A percentile compares a stretch with the other conserved stretches of the same genome.
phyloP scores from a whole-genome alignment of 179 eudicot genomes.

The Actinidia polygama region DNA sequence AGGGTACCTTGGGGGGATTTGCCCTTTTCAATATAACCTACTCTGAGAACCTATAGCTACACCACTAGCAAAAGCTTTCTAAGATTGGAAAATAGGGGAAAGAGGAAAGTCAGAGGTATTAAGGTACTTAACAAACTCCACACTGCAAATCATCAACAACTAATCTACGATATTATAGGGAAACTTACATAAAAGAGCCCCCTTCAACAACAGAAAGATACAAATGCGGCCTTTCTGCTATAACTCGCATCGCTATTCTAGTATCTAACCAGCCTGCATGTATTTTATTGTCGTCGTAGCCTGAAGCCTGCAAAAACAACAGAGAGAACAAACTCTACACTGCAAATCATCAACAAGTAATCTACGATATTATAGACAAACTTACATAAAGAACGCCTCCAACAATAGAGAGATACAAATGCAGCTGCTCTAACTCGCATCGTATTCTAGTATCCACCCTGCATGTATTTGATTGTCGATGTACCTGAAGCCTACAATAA shows the following conservation, averaged over 20 bases:
- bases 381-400: conserved; percentile 99
- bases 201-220: conserved; percentile 99
- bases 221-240: conserved; percentile 99
- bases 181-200: conserved; percentile 90
- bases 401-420: conserved; percentile 99
- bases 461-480: conserved; percentile 95
- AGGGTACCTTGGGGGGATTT: conserved; percentile 92
- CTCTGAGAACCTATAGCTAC: conserved; percentile 96
- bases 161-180: not conserved
- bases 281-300: conserved; percentile 90
- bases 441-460: conserved; percentile 99
- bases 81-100: conserved; percentile 27
- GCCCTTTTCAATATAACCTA: conserved; percentile 99
- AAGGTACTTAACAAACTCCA: conserved; percentile 5
- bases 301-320: conserved; percentile 67
- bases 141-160: conserved; percentile 9
- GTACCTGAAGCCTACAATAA: conserved; percentile 84
- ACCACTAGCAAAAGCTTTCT: conserved; percentile 99
- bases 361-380: conserved; percentile 12
- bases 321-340: not conserved
- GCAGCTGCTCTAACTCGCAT: conserved; percentile 99
- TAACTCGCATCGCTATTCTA: conserved; percentile 99
- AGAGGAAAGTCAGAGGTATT: conserved; percentile 1
- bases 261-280: conserved; percentile 99
- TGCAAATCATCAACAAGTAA: conserved; percentile 8